Conservation (phyloP, 208 protist genomes). For the Porcisia hertigi region DNA sequence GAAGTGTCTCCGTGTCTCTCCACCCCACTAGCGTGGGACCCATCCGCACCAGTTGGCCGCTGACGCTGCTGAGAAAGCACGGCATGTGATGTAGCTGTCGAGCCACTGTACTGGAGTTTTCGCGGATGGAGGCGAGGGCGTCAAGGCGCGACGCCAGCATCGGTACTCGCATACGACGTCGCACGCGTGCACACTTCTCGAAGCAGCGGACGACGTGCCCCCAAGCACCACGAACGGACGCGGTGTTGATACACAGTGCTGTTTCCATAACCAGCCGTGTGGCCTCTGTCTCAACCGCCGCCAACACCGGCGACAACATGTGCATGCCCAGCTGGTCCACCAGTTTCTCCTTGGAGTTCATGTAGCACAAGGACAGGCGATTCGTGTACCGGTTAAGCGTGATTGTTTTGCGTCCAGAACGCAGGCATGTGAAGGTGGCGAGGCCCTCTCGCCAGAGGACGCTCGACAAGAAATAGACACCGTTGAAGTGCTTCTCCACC, state of each 20-base stretch:
- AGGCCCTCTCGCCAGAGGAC: slow-evolving; percentile 41
- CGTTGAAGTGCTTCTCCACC: slow-evolving; percentile 62
- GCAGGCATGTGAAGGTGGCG: slow-evolving; percentile 67
- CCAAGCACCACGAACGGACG: slow-evolving; percentile 42
- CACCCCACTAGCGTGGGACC: slow-evolving; percentile 49
- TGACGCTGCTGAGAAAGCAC: neutral
- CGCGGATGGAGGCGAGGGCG: slow-evolving; percentile 73
- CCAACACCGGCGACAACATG: slow-evolving; percentile 49
- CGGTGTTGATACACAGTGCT: slow-evolving; percentile 7
- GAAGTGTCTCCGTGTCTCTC: slow-evolving; percentile 60
- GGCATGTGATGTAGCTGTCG: slow-evolving; percentile 15
- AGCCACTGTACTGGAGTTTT: slow-evolving; percentile 7
- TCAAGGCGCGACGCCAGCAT: slow-evolving; percentile 77
- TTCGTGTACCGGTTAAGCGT: slow-evolving; percentile 50
- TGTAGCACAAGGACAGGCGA: slow-evolving; percentile 48
- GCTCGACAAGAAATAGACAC: slow-evolving; percentile 62
- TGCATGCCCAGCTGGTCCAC: slow-evolving; percentile 40
- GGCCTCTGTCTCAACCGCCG: slow-evolving; percentile 47
- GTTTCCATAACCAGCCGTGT: slow-evolving; percentile 55
- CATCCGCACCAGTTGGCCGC: slow-evolving; percentile 8
- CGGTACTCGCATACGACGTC: slow-evolving; percentile 76
- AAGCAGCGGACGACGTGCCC: slow-evolving; percentile 55
- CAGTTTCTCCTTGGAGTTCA: slow-evolving; percentile 40
- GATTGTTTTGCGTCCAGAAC: slow-evolving; percentile 73
- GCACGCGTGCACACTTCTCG: slow-evolving; percentile 63